Base-by-base conservation (phyloP, 106 monocot genomes). In the Allium cepa region DNA sequence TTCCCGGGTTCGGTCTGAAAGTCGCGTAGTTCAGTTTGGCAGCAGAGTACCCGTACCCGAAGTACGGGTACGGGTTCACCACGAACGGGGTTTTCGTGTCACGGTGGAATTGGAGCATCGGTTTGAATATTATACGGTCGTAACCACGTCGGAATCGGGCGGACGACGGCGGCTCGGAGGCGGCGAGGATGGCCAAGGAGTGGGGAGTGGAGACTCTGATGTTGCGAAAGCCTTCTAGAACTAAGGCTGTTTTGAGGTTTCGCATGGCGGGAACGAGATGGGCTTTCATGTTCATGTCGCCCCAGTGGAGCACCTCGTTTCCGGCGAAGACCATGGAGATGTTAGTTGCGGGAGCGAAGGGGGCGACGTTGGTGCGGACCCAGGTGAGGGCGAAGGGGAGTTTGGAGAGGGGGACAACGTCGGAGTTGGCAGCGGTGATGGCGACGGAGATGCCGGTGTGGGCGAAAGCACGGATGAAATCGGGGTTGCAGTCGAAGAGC, bases 51-150 rank as follows among this genome's bases (percentile, higher is more conserved):
- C 13, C 69, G 86, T 92, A 96, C 17, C 88, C 82, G 84, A 89
- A 96, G 88, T 92, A 96, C 6, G 96, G 96, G 68, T 96, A 96
- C 15, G 92, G 84, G 73, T 96, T 96, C 46, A 95, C 88, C 27
- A 88, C 51, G 79, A 95, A 91, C 2, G 91, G 91, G 1, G 79
- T 72, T 26, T 81, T 81, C 45, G 83, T 83, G 8, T 71, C 18
- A 27, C 83, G 82, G 75, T 84, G 95, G 77, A 85, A 88, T 7
- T 85, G 62, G 47, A 90, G 87, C 81, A 95, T 63, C 12, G 91
- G 95, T 3, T 64, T 52, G 77, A 91, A 79, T 52, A 91, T 57
- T 0, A 56, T 69, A 5, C 72, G 68, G 50, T 83, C 87, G 74
- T 85, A 90, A 18, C 83, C 88, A 0, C 78, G 51, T 8, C 76